Conservation (phyloP, 495 filamentous ascomycete species). For the Rhizodiscina lignyota region DNA sequence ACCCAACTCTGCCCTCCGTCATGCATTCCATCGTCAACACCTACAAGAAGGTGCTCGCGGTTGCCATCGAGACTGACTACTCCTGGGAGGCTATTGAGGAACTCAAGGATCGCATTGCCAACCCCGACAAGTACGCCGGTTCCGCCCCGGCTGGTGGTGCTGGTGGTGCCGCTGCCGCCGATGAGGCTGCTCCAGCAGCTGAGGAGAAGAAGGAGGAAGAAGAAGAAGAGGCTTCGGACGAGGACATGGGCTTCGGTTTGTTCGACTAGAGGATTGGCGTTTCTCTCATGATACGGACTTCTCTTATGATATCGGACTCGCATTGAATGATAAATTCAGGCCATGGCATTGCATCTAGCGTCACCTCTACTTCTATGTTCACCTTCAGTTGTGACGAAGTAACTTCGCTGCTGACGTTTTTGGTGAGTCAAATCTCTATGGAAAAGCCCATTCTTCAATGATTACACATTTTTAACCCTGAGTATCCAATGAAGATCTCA, state of each 20-base stretch:
- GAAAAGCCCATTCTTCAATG: slow-evolving; percentile 15
- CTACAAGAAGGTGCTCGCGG: slow-evolving; percentile 93
- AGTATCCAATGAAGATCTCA: slow-evolving; percentile 34
- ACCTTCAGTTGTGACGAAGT: neutral
- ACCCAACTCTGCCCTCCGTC: slow-evolving; percentile 91
- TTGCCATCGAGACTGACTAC: slow-evolving; percentile 81
- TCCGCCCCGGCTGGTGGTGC: slow-evolving; percentile 41
- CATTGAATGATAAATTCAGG: neutral
- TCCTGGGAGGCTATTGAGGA: slow-evolving; percentile 91
- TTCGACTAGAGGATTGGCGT: slow-evolving; percentile 32
- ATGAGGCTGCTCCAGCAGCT: slow-evolving; percentile 31
- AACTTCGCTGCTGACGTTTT: slow-evolving; percentile 4
- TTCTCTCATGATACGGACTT: slow-evolving; percentile 6
- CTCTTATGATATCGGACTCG: slow-evolving; percentile 1
- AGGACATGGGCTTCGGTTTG: slow-evolving; percentile 45
- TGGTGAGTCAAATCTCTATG: slow-evolving; percentile 3
- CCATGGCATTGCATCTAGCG: neutral
- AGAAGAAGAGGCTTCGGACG: slow-evolving; percentile 44
- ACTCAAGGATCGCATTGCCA: slow-evolving; percentile 97
- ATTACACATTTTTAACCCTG: slow-evolving; percentile 44
- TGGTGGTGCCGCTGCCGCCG: slow-evolving; percentile 30
- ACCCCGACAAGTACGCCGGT: slow-evolving; percentile 84
- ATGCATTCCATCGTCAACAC: slow-evolving; percentile 87
- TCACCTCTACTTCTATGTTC: neutral
- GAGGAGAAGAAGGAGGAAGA: slow-evolving; percentile 28